Conservation (phyloP, 345 rosid species). For the Euphorbia peplus region DNA sequence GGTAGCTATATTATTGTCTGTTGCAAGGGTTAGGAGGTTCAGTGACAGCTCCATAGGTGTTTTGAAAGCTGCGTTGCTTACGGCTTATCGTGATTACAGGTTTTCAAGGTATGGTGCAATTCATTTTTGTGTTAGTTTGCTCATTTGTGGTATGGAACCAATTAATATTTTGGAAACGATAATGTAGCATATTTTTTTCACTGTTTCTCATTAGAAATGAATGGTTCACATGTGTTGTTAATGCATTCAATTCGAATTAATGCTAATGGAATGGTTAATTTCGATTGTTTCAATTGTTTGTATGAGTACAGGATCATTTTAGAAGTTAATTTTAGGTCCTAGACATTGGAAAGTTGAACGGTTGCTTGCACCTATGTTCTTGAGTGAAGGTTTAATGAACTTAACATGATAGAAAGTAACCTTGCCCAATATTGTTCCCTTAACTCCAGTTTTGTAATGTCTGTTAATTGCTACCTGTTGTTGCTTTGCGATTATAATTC, state of each 20-base stretch:
- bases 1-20: conserved; percentile 58
- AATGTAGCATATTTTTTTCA: not conserved
- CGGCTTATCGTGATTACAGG: conserved; percentile 56
- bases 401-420: not conserved
- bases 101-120: conserved; percentile 46
- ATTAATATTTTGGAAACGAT: not conserved
- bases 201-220: not conserved
- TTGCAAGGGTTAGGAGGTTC: conserved; percentile 70
- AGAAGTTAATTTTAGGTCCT: not conserved
- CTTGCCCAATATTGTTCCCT: not conserved
- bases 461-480: not conserved
- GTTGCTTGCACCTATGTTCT: not conserved
- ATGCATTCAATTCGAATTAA: not conserved
- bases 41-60: conserved; percentile 50
- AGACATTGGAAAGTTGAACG: not conserved
- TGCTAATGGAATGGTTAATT: not conserved
- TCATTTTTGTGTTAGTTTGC: not conserved
- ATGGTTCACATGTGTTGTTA: not conserved
- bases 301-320: not conserved
- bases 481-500: conserved; percentile 6
- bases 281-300: not conserved
- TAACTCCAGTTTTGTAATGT: not conserved
- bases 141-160: not conserved
- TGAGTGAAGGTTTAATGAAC: not conserved
- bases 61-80: conserved; percentile 51